A percentile compares a stretch with the other conserved stretches of the same genome.
Evolutionary conservation across 345 rosid species (phyloP).

Genomic region (Trapa incisa): DNA sequence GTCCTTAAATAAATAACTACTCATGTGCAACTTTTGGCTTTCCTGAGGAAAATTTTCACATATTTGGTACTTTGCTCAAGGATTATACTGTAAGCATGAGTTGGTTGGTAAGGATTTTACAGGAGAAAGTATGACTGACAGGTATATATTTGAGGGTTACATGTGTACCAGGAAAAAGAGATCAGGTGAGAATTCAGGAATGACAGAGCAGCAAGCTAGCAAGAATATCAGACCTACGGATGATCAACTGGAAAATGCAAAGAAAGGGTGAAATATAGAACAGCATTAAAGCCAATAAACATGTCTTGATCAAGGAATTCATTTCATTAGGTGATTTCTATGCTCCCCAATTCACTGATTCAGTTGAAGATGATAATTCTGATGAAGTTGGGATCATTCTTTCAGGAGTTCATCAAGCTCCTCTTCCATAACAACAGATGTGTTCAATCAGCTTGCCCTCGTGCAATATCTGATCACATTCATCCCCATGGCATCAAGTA

Average conservation of each 20-base stretch:
- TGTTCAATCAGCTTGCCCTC: not conserved
- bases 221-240: constrained; percentile 8
- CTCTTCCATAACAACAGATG: not conserved
- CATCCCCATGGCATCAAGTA: no score
- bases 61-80: constrained; percentile 49
- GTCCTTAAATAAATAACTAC: not conserved
- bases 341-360: not conserved
- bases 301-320: not conserved
- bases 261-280: constrained; percentile 21
- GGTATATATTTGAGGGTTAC: constrained; percentile 16
- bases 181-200: constrained; percentile 18
- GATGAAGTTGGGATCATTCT: not conserved
- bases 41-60: constrained; percentile 54
- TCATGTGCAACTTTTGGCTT: not conserved
- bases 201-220: constrained; percentile 11
- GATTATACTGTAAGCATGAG: constrained; percentile 44
- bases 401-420: not conserved
- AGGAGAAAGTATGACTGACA: constrained; percentile 19
- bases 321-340: not conserved
- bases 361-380: not conserved
- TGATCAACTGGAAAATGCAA: constrained; percentile 19
- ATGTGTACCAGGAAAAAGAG: constrained; percentile 20
- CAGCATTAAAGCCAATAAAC: constrained; percentile 9
- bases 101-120: constrained; percentile 41
- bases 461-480: no score